Evolutionary conservation across 805 yeast genomes (phyloP).

Genomic region (Metschnikowia continentalis): DNA sequence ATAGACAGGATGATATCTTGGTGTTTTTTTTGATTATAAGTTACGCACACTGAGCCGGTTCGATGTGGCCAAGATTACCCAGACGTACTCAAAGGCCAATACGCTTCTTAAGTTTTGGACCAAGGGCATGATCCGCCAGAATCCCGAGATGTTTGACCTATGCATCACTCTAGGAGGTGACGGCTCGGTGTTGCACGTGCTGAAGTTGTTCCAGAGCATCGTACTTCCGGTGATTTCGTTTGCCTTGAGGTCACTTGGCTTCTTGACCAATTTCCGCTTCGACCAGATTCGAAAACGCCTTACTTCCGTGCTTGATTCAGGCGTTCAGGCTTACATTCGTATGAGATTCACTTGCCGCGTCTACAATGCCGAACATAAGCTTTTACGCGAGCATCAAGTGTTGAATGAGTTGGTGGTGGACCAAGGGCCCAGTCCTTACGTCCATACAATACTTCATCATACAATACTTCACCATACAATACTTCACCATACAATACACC

Average conservation of each 20-base stretch:
- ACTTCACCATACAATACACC: too few relatives aligned
- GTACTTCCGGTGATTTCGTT: conserved; percentile 47
- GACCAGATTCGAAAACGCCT: conserved; percentile 63
- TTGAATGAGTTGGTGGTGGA: conserved; percentile 88
- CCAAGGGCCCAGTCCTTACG: conserved; percentile 90
- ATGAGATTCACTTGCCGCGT: conserved; percentile 87
- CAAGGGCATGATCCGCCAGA: conserved; percentile 46
- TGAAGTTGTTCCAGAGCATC: conserved; percentile 40
- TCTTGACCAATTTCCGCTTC: conserved; percentile 72
- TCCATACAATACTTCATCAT: too few relatives aligned
- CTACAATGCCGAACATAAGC: conserved; percentile 46
- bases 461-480: too few relatives aligned
- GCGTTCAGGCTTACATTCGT: conserved; percentile 71
- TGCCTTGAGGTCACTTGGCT: conserved; percentile 42
- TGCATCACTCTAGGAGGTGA: conserved; percentile 46
- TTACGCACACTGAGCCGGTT: conserved; percentile 62
- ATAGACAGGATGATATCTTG: conserved; percentile 29
- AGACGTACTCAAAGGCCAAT: conserved; percentile 43
- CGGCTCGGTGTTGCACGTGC: conserved; percentile 43
- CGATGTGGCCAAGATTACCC: conserved; percentile 49
- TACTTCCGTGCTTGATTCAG: conserved; percentile 55
- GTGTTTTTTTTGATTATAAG: conserved; percentile 75
- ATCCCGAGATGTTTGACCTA: conserved; percentile 41
- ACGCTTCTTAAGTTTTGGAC: conserved; percentile 65
- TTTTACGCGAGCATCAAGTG: conserved; percentile 67